These are phyloP conservation scores for Stachybotrys echinatus DNA, from an alignment of 2,329 filamentous ascomycete species.

Conservation along the genomic window DNA sequence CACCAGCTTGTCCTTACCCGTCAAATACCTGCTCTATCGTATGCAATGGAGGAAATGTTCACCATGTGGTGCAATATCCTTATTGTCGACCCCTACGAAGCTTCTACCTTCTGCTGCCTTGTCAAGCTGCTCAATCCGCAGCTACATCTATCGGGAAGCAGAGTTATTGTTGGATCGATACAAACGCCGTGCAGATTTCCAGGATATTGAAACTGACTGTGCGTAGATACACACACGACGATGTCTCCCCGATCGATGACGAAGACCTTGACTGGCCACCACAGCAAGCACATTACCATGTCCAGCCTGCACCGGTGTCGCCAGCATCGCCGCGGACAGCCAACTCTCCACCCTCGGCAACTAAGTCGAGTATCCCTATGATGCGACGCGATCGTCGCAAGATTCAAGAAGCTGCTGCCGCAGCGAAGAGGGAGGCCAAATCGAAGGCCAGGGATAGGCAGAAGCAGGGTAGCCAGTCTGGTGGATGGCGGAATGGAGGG, in stretches of 20 bases:
- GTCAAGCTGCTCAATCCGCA: too few species aligned
- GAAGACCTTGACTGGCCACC: slow-evolving; percentile 26
- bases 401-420: slow-evolving; percentile 32
- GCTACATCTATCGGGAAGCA: too few species aligned
- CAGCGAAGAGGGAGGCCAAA: slow-evolving; percentile 31
- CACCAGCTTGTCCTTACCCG: neutral
- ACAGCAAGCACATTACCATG: slow-evolving; percentile 12
- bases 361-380: slow-evolving; percentile 44
- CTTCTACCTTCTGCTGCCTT: too few species aligned
- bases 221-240: slow-evolving; percentile 18
- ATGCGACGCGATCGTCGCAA: slow-evolving; percentile 47
- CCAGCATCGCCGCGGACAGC: slow-evolving; percentile 9
- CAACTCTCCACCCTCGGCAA: slow-evolving; percentile 13
- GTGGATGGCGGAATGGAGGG: slow-evolving; percentile 5
- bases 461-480: slow-evolving; percentile 9
- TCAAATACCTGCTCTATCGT: neutral
- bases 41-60: too few species aligned
- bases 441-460: slow-evolving; percentile 11
- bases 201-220: neutral
- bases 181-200: neutral
- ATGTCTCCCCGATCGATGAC: slow-evolving; percentile 52
- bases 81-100: too few species aligned
- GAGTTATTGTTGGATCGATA: too few species aligned
- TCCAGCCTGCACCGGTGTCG: slow-evolving; percentile 9
- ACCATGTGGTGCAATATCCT: too few species aligned